phyloP scores from a whole-genome alignment of 2,329 filamentous ascomycete genomes.

The Plectosphaerella sp. region DNA sequence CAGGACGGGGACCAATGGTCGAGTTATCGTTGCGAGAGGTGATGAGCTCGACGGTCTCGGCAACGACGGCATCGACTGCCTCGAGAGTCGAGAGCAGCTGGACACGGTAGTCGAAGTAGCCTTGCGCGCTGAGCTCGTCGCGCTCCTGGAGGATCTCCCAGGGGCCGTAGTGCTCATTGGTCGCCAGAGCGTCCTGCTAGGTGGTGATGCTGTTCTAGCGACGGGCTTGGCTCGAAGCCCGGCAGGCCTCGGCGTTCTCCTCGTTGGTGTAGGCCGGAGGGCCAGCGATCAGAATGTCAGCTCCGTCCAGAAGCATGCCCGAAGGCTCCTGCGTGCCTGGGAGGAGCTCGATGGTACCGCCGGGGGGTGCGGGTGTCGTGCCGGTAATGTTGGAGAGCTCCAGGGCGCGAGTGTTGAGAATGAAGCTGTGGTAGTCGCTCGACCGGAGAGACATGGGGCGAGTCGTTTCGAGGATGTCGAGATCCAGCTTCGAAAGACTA shows the following conservation, averaged over 20 bases:
- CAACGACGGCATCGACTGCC: conserved; percentile 9
- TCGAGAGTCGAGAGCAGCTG: conserved; percentile 13
- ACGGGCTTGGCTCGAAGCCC: conserved; percentile 18
- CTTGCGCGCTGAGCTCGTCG: conserved; percentile 13
- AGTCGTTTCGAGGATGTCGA: conserved; percentile 3
- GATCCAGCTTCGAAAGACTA: background rate
- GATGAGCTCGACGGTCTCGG: conserved; percentile 7
- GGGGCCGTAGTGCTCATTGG: conserved; percentile 4
- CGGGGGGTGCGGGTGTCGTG: conserved; percentile 13
- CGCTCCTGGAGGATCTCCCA: conserved; percentile 16
- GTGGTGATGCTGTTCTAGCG: conserved; percentile 20
- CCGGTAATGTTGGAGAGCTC: conserved; percentile 16
- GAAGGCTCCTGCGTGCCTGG: conserved; percentile 18
- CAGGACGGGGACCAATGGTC: conserved; percentile 11
- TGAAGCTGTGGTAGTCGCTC: conserved; percentile 1
- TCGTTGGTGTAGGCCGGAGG: conserved; percentile 13
- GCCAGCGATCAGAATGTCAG: conserved; percentile 12
- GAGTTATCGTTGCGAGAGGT: conserved; percentile 9
- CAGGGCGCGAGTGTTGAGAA: conserved; percentile 16
- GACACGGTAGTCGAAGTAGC: conserved; percentile 20
- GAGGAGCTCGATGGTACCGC: conserved; percentile 16
- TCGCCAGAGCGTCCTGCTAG: conserved; percentile 19
- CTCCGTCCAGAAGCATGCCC: conserved; percentile 17
- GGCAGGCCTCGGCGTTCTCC: conserved; percentile 15
- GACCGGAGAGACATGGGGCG: conserved; percentile 1